Evolutionary conservation across 164 flowering plant species (phyloP), one percentile per base, ranked within the genome.

Genomic region (Amborella trichopoda): DNA sequence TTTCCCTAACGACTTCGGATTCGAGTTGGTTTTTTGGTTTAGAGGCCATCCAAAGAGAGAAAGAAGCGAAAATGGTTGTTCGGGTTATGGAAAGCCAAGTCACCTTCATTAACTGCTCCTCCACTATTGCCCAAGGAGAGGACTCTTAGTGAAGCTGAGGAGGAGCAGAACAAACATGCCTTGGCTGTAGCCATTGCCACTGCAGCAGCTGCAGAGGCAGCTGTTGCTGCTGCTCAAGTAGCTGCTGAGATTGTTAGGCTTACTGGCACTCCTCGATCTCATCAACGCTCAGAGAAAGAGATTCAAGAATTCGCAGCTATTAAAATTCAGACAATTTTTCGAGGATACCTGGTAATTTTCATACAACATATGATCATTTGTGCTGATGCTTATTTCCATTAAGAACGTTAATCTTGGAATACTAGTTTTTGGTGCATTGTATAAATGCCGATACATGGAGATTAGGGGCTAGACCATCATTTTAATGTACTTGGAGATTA

Each of bases 181-280:
- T 19, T 81, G 56, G 73, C 67, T 49, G 91, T 76, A 38, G 94
- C 94, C 23, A 44, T 66, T 20, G 90, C 87, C 18, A 81, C 96
- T 0, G 84, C 93, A 19, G 86, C 75, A 1, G 95, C 91, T 3
- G 91, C 88, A 6, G 83, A 81, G 57, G 95, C 85, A 30, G 84
- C 95, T 0, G 75, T 82, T 3, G 85, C 83, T 13, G 86, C 96
- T 13, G 86, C 93, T n/a, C 69, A 74, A 33, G 89, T 73, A 28
- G 96, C 96, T 0, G 96, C 80, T 36, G 77, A 74, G 65, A 75
- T 83, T 38, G 84, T 78, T 24, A 66, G 76, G 13, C 78, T 83
- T 26, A 68, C 80, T 0, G 49, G 53, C 6, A 50, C 59, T 24
- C 65, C 82, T 6, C 26, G 12, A 28, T 38, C 69, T 16, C 22